Evolutionary conservation across 306 rosid genomes (phyloP), one percentile per base, ranked within the genome.

Genomic region (Cercis canadensis): DNA sequence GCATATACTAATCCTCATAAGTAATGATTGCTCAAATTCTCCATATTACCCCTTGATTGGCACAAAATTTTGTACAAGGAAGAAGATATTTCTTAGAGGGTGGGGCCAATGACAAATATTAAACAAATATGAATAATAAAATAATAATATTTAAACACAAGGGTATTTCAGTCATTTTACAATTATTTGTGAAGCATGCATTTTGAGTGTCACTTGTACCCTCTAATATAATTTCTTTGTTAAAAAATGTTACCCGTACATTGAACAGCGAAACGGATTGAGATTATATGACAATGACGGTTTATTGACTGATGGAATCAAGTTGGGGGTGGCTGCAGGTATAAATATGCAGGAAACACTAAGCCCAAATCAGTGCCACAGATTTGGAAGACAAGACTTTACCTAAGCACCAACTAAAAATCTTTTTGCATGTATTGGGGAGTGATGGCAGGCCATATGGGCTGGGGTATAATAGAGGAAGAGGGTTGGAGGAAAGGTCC

Each of bases 401-500:
- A 37, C 11, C 14, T n/a, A 11, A 64, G 70, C 57, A 14, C 32
- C 68, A 75, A 33, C 19, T 58, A 44, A 44, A 47, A 51, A 31
- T 36, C 5, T 67, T 36, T 60, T 34, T 53, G 53, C 69, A 88
- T 91, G 90, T 85, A 84, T 62, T 83, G 81, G 79, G 86, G 77
- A 70, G 80, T 66, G 54, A 87, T 84, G 88, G 78, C 74, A 54
- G 84, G 85, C 9, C 88, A 83, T 67, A 78, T 80, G 81, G 86
- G 84, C 11, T 94, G 97, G 94, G 87, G 88, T 31, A 40, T 80
- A 7, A 65, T 78, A 52, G 95, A 84, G 65, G 95, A 89, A 7
- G 91, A 81, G 57, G 92, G 86, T 11, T 94, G 99, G 96, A 87
- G 99, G 62, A 94, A 94, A 80, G 99, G 99, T 15, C 99, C 99